Evolutionary conservation across 768 basidiomycete species (phyloP).

Genomic region (Russula ochroleuca): DNA sequence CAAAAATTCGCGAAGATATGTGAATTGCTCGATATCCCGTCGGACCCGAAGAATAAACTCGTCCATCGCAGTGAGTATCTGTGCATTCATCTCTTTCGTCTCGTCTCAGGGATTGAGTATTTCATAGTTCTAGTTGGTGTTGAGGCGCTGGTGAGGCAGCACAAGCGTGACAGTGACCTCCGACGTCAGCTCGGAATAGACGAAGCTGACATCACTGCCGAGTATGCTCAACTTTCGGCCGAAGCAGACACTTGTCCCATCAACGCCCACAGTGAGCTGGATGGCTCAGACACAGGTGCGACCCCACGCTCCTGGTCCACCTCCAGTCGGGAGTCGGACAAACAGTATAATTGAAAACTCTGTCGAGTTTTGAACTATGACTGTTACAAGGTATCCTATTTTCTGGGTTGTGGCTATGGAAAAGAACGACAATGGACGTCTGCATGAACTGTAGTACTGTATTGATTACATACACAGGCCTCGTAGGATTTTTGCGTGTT

Average conservation of each 20-base stretch:
- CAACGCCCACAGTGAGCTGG: neutral
- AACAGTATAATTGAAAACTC: neutral
- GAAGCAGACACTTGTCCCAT: neutral
- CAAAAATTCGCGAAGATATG: neutral
- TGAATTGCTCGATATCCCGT: neutral
- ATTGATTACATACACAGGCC: too few relatives aligned
- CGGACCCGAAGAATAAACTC: neutral
- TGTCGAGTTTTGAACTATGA: too few relatives aligned
- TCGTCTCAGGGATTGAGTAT: neutral
- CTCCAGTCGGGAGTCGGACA: neutral
- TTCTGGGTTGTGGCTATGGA: neutral
- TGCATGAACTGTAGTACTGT: too few relatives aligned
- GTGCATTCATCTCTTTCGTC: too few relatives aligned
- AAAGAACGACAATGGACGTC: neutral
- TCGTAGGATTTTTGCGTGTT: too few relatives aligned
- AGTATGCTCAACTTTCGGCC: neutral
- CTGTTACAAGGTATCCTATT: neutral
- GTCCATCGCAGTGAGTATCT: slow-evolving; percentile 1
- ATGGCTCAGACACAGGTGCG: neutral
- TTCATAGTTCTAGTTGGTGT: neutral
- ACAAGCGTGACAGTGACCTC: neutral
- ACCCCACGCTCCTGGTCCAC: neutral
- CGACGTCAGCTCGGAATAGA: neutral
- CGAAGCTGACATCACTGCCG: neutral
- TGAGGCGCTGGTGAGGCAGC: neutral